These are phyloP conservation scores for Phyllosticta citribraziliensis DNA, from an alignment of 2,329 filamentous ascomycete species.

Conservation along the genomic window DNA sequence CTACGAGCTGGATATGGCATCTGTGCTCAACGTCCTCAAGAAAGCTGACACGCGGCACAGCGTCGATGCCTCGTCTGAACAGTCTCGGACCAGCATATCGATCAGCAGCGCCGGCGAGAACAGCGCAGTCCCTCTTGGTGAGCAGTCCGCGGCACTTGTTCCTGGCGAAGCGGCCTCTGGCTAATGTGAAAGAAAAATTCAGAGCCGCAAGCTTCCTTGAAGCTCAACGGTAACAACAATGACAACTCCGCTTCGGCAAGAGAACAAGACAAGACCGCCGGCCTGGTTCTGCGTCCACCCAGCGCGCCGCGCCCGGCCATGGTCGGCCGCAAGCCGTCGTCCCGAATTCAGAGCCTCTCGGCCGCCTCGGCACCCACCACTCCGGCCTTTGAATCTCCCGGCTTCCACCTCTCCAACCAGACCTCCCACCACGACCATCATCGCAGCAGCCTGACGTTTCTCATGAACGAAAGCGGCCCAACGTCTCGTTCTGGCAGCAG, in stretches of 20 bases:
- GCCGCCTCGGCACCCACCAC: background rate
- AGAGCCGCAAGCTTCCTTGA: constrained; percentile 8
- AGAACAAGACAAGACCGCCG: background rate
- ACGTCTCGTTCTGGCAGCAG: background rate
- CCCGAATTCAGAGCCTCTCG: background rate
- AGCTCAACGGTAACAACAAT: background rate
- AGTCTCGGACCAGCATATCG: constrained; percentile 6
- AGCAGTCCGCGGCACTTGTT: constrained; percentile 3
- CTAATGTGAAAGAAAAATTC: constrained; percentile 2
- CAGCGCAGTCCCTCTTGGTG: constrained; percentile 7
- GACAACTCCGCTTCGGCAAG: background rate
- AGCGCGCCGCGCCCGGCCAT: constrained; percentile 4
- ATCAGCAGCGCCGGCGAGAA: constrained; percentile 1
- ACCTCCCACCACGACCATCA: background rate
- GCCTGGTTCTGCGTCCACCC: constrained; percentile 3
- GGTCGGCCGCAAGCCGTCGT: constrained; percentile 1
- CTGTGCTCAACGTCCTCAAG: constrained; percentile 9
- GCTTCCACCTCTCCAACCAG: background rate
- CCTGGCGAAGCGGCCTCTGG: constrained; percentile 3
- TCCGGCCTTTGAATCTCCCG: background rate
- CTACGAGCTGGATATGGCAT: constrained; percentile 10
- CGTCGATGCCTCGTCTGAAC: constrained; percentile 6
- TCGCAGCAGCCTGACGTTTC: constrained; percentile 8
- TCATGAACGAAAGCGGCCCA: constrained; percentile 8
- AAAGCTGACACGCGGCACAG: constrained; percentile 8